Conservation (phyloP, 208 protist genomes). For the Trichomonas tenax region DNA sequence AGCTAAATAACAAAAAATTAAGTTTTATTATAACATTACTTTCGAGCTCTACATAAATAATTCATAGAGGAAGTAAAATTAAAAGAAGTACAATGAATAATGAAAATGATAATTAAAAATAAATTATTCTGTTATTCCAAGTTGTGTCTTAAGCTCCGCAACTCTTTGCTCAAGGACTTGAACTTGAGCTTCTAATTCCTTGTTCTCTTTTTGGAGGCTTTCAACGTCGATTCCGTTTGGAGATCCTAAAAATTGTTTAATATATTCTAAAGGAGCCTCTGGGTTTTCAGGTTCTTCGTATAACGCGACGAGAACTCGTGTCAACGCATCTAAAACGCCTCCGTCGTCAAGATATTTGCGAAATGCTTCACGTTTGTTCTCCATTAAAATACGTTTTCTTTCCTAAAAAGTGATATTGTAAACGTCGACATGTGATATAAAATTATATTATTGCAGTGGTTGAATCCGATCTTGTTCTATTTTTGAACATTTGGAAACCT, state of each 20-base stretch:
- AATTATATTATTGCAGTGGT: no score
- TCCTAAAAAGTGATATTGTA: no score
- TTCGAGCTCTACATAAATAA: no score
- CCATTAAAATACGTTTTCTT: conserved; percentile 1
- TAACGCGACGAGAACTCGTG: conserved; percentile 37
- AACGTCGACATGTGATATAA: no score
- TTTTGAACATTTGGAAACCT: no score
- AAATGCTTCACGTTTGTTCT: conserved; percentile 37
- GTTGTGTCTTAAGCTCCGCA: background rate
- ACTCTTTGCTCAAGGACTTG: background rate
- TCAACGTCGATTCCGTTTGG: conserved; percentile 27
- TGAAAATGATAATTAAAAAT: background rate
- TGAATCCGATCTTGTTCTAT: no score
- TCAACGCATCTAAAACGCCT: conserved; percentile 36
- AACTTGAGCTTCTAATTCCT: conserved; percentile 14
- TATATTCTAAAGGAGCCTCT: conserved; percentile 37
- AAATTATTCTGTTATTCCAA: background rate
- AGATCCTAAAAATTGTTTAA: conserved; percentile 36
- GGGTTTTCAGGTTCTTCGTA: conserved; percentile 44
- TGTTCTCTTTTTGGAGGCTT: conserved; percentile 16
- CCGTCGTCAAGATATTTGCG: conserved; percentile 36
- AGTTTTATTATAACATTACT: no score
- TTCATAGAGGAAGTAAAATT: no score
- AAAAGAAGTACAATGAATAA: no score
- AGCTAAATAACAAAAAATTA: no score